Conservation (phyloP, 2,329 filamentous ascomycete species). For the Niveomyces coronatus region DNA sequence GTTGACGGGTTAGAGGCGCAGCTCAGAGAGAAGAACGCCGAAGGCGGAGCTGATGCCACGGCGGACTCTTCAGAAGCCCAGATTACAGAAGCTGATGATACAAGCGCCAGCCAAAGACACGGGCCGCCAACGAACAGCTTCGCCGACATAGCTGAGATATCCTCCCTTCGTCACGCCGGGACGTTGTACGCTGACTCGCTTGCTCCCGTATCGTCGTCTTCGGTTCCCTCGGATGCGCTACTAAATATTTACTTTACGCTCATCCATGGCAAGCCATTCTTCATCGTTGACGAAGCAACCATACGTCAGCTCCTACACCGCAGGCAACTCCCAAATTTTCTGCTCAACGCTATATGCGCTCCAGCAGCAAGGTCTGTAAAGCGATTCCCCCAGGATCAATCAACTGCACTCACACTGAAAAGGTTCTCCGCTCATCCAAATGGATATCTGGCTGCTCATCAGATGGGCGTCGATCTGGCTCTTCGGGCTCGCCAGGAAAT, state of each 20-base stretch:
- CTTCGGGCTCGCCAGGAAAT: slow-evolving; percentile 57
- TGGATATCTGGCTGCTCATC: slow-evolving; percentile 56
- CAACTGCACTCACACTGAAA: slow-evolving; percentile 16
- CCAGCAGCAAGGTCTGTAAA: slow-evolving; percentile 48
- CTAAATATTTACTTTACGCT: slow-evolving; percentile 72
- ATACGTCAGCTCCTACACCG: slow-evolving; percentile 62
- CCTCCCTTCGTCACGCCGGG: slow-evolving; percentile 25
- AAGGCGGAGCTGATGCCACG: slow-evolving; percentile 5
- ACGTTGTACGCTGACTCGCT: slow-evolving; percentile 28
- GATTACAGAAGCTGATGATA: slow-evolving; percentile 10
- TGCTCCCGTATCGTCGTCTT: no score
- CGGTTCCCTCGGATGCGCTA: slow-evolving; percentile 50
- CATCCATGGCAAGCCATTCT: slow-evolving; percentile 73
- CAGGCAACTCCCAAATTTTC: slow-evolving; percentile 50
- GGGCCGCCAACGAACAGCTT: slow-evolving; percentile 32
- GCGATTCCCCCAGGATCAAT: background rate
- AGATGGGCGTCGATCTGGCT: slow-evolving; percentile 63
- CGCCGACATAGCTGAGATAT: slow-evolving; percentile 25
- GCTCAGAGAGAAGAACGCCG: slow-evolving; percentile 55
- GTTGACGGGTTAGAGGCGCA: slow-evolving; percentile 78
- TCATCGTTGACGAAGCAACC: slow-evolving; percentile 67
- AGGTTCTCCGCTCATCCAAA: slow-evolving; percentile 61
- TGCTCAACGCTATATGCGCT: slow-evolving; percentile 48
- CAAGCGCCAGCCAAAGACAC: slow-evolving; percentile 19
- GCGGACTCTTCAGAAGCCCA: slow-evolving; percentile 3